A percentile compares a stretch with the other conserved stretches of the same genome.
Evolutionary conservation across 805 yeast species (phyloP).

Genomic region (Schwanniomyces occidentalis): DNA sequence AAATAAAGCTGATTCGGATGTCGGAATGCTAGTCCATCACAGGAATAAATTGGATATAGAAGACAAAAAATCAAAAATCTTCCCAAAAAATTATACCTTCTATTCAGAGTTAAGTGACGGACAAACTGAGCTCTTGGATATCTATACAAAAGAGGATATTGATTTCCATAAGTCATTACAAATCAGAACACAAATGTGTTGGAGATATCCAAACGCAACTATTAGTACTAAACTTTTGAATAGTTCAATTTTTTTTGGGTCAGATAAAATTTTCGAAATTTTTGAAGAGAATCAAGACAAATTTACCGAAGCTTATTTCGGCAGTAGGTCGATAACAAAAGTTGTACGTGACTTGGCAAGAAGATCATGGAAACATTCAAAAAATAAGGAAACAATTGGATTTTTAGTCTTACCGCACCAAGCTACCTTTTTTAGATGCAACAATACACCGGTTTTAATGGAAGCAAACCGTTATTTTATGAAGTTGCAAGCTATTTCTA

Average conservation of each 20-base stretch:
- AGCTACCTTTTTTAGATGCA: slow-evolving; percentile 72
- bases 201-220: slow-evolving; percentile 80
- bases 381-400: slow-evolving; percentile 59
- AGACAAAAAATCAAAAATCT: slow-evolving; percentile 63
- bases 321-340: slow-evolving; percentile 56
- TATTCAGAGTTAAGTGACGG: slow-evolving; percentile 51
- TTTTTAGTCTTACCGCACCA: slow-evolving; percentile 70
- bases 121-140: slow-evolving; percentile 61
- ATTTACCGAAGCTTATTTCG: slow-evolving; percentile 37
- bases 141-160: slow-evolving; percentile 67
- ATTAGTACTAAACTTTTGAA: slow-evolving; percentile 77
- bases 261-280: slow-evolving; percentile 50
- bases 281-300: slow-evolving; percentile 40
- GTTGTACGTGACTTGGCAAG: slow-evolving; percentile 85
- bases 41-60: slow-evolving; percentile 70
- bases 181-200: slow-evolving; percentile 81
- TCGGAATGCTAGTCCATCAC: slow-evolving; percentile 78
- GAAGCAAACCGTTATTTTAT: slow-evolving; percentile 85
- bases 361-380: slow-evolving; percentile 84
- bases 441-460: slow-evolving; percentile 77
- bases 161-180: slow-evolving; percentile 70
- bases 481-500: slow-evolving; percentile 56
- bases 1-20: slow-evolving; percentile 62
- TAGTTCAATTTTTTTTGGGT: slow-evolving; percentile 58
- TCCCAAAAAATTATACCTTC: slow-evolving; percentile 67